Evolutionary conservation across 148 eudicot species (phyloP), one percentile per base, ranked within the genome.

Genomic region (Nepenthes mirabilis): DNA sequence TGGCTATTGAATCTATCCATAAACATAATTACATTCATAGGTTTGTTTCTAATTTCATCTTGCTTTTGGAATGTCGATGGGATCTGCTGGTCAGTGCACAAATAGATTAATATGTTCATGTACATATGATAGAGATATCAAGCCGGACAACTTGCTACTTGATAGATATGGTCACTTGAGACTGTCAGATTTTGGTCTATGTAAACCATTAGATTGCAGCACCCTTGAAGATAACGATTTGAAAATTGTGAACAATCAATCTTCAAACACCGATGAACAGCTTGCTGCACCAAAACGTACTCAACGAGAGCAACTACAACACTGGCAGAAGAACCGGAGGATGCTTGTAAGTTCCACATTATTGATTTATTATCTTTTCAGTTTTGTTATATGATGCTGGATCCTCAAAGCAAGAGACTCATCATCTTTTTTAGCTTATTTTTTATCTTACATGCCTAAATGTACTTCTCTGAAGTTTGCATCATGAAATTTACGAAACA

Each of bases 1-100:
- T 75, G 37, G 79, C 79, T n/a, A 66, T 75, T 34, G 79, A 70
- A 51, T 75, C 79, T 10, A 75, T 75, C 52, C 79, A 75, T 52
- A 75, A 57, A 52, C 79, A 70, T 59, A 66, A 75, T 36, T 75
- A 74, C 49, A 66, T 74, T 2, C 78, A 74, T 43, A 74, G 78
- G 78, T 70, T 35, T 14, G 35, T n/a, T n/a, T 34, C 10, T 12
- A 12, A 36, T 13, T 43, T 58, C 14, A 14, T 10, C 4, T 37
- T 43, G 45, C 6, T 2, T 58, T 58, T 36, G 23, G 48, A 14
- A 4, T 5, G 6, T 36, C 3, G 13, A 32, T 8, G 9, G 23
- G n/a, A 34, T 11, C 2, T n/a, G 6, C 23, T 13, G 8, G 10
- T 37, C 32, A 3, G 34, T 57, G 7, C 13, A 11, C 23, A 2